Evolutionary conservation across 352 stramenopile species (phyloP).

Genomic region (Phytophthora palmivora): DNA sequence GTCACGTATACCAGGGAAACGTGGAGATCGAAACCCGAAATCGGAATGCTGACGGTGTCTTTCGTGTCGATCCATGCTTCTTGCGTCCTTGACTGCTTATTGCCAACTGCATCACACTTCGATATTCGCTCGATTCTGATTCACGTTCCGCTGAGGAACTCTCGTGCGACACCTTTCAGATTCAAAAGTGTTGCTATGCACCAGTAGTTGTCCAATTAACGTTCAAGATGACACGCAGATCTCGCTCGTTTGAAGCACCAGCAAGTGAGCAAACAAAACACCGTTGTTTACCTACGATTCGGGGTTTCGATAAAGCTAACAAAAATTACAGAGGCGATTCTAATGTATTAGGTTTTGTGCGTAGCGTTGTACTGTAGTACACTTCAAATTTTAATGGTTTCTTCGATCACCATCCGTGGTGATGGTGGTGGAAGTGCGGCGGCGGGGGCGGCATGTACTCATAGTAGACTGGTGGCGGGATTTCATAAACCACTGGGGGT

Average conservation of each 20-base stretch:
- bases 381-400: too few relatives aligned
- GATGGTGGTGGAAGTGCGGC: slow-evolving; percentile 15
- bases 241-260: neutral
- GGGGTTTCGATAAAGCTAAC: neutral
- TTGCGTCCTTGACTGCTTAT: neutral
- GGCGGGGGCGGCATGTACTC: slow-evolving; percentile 15
- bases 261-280: slow-evolving; percentile 1
- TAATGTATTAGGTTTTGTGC: slow-evolving; percentile 5
- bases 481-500: too few relatives aligned
- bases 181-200: neutral
- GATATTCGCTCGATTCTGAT: too few relatives aligned
- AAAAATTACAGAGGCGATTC: slow-evolving; percentile 7
- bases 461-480: slow-evolving; percentile 22
- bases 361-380: neutral
- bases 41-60: slow-evolving; percentile 2
- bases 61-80: neutral
- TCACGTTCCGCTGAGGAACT: too few relatives aligned
- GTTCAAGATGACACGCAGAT: neutral
- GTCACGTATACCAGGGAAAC: slow-evolving; percentile 7
- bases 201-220: neutral
- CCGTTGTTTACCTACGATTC: slow-evolving; percentile 6
- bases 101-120: neutral
- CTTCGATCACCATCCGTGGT: slow-evolving; percentile 25
- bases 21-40: slow-evolving; percentile 1
- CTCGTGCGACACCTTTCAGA: neutral